Evolutionary conservation across 176 grass and related monocot species (phyloP).

Genomic region (Carex myosuroides): DNA sequence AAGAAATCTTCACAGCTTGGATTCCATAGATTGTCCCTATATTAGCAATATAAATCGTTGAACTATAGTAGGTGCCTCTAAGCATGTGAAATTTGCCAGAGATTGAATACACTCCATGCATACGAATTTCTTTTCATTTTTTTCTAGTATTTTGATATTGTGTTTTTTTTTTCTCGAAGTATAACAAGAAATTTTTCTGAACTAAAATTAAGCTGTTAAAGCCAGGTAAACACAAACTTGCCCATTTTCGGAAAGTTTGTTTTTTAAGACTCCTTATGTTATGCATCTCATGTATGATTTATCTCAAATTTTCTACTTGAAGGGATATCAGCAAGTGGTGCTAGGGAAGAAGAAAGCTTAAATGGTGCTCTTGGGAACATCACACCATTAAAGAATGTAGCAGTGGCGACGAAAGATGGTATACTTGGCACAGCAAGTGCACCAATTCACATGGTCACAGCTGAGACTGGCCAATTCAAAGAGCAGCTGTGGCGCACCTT

Average conservation of each 20-base stretch:
- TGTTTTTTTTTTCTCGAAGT: background rate
- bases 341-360: slow-evolving; percentile 47
- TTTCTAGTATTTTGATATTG: background rate
- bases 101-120: background rate
- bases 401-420: slow-evolving; percentile 53
- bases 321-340: slow-evolving; percentile 46
- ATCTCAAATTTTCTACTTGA: slow-evolving; percentile 25
- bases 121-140: background rate
- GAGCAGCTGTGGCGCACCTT: slow-evolving; percentile 92
- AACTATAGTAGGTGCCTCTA: background rate
- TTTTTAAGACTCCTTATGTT: background rate
- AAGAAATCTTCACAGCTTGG: background rate
- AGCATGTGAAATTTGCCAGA: background rate
- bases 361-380: slow-evolving; percentile 27
- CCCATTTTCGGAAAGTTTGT: background rate
- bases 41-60: background rate
- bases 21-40: background rate
- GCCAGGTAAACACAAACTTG: background rate
- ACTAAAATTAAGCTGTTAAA: background rate
- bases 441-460: slow-evolving; percentile 85
- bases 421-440: slow-evolving; percentile 72
- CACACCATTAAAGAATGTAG: slow-evolving; percentile 47
- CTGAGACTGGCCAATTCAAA: slow-evolving; percentile 81
- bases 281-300: slow-evolving; percentile 5
- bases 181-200: background rate